Evolutionary conservation across 2,329 filamentous ascomycete genomes (phyloP).

Genomic region (Penicillium sp.): DNA sequence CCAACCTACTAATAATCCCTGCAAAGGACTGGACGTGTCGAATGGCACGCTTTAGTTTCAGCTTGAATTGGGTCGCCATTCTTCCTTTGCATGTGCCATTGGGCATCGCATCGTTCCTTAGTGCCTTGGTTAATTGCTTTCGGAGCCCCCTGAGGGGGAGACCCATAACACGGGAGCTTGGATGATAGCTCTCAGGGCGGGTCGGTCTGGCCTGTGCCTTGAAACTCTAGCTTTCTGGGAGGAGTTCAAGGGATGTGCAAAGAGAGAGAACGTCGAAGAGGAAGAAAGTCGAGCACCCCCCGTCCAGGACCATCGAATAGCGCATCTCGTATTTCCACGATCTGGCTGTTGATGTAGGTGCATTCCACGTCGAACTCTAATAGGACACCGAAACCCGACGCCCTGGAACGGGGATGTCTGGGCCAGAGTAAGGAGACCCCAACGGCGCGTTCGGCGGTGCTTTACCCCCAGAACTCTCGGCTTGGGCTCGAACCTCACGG

Average conservation of each 20-base stretch:
- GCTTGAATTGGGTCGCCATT: background rate
- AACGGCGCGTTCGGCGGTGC: background rate
- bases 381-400: conserved; percentile 10
- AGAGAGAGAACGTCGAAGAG: too few species aligned
- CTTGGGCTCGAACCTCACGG: background rate
- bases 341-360: background rate
- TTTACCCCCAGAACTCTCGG: background rate
- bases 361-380: conserved; percentile 6
- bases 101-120: background rate
- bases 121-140: background rate
- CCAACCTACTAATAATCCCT: background rate
- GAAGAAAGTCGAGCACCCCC: background rate
- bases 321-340: background rate
- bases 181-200: background rate
- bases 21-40: background rate
- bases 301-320: background rate
- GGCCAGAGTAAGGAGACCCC: conserved; percentile 6
- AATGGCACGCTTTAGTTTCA: background rate
- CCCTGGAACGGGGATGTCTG: conserved; percentile 12
- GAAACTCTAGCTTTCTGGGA: background rate
- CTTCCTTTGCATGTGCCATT: background rate
- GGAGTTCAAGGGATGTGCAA: background rate
- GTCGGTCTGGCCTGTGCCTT: background rate
- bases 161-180: conserved; percentile 4
- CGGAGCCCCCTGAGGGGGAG: conserved; percentile 2